Evolutionary conservation across 2,329 filamentous ascomycete genomes (phyloP).

Genomic region (Stenocarpella maydis): DNA sequence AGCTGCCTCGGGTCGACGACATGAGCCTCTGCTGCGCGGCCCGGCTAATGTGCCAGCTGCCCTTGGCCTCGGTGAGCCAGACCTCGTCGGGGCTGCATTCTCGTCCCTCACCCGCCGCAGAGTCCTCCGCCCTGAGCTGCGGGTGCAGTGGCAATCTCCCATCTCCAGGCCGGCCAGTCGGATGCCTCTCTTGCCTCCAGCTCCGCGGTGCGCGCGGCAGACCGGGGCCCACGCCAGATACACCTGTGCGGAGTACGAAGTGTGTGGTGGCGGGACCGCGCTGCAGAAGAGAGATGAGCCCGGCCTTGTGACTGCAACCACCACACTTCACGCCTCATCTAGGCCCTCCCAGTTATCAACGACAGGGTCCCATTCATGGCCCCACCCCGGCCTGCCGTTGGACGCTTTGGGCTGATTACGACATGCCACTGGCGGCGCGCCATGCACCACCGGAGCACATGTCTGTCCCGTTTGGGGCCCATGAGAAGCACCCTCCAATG

Average conservation of each 20-base stretch:
- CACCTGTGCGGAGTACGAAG: neutral
- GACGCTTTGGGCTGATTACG: constrained; percentile 6
- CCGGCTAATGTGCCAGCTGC: no score
- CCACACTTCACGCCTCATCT: constrained; percentile 4
- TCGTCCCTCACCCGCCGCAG: constrained; percentile 12
- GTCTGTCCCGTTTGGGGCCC: neutral
- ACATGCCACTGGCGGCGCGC: neutral
- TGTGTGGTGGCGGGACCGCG: neutral
- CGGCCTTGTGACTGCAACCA: constrained; percentile 25
- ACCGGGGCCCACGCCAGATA: constrained; percentile 15
- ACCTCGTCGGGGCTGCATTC: constrained; percentile 16
- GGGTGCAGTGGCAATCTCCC: constrained; percentile 28
- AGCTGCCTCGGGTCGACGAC: neutral
- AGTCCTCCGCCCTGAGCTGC: constrained; percentile 6
- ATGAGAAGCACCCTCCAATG: constrained; percentile 18
- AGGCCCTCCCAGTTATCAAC: constrained; percentile 2
- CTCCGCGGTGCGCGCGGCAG: constrained; percentile 8
- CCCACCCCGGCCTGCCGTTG: constrained; percentile 8
- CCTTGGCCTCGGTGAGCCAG: neutral
- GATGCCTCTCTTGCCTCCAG: constrained; percentile 16
- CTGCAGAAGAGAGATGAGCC: constrained; percentile 26
- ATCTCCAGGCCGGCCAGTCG: constrained; percentile 18
- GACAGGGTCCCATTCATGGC: neutral
- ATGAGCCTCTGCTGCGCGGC: neutral
- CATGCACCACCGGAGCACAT: neutral